These are phyloP conservation scores for Penicillium sp. DNA, from an alignment of 2,329 filamentous ascomycete species.

Conservation along the genomic window DNA sequence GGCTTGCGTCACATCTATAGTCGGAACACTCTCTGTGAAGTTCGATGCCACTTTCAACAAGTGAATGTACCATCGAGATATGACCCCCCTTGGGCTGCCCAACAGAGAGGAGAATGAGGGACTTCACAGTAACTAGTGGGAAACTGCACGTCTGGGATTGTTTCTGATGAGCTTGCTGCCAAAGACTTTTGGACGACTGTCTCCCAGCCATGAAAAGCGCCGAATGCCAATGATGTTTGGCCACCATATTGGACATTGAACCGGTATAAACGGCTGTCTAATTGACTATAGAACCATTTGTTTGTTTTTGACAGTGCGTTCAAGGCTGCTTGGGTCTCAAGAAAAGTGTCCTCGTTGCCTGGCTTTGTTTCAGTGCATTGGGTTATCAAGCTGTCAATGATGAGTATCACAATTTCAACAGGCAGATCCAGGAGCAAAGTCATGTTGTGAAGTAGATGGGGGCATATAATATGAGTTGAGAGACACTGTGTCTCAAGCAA, in stretches of 20 bases:
- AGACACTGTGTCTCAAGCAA: no score
- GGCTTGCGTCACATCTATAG: background rate
- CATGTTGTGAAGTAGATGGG: no score
- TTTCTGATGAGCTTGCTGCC: background rate
- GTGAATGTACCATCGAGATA: background rate
- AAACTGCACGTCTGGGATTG: background rate
- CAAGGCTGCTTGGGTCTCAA: background rate
- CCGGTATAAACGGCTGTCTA: background rate
- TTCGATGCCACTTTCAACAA: background rate
- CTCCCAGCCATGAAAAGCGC: background rate
- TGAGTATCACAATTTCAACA: no score
- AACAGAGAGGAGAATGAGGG: background rate
- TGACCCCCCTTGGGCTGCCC: constrained; percentile 1
- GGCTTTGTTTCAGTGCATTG: no score
- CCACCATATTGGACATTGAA: background rate
- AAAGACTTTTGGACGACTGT: background rate
- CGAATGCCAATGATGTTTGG: constrained; percentile 1
- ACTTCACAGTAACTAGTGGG: background rate
- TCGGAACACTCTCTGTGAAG: background rate
- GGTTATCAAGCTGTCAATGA: no score
- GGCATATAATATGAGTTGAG: no score
- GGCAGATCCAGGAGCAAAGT: no score
- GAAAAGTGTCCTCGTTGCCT: no score
- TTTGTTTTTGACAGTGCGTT: background rate
- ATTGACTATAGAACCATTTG: background rate